Evolutionary conservation across 139 green algal genomes (phyloP), one percentile per base, ranked within the genome.

Genomic region (Tetradesmus obliquus): DNA sequence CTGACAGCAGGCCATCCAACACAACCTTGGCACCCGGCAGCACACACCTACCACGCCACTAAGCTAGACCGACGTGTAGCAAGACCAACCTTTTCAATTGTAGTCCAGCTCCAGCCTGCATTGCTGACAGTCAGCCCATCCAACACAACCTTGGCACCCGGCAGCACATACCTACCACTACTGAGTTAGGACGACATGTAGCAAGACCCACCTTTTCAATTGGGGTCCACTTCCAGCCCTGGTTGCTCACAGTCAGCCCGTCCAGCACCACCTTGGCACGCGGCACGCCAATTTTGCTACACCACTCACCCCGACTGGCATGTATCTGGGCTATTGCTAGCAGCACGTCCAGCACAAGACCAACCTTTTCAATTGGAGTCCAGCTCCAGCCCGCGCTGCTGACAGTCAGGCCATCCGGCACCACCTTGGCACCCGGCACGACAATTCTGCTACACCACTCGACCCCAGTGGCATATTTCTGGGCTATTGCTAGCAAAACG

Each of bases 321-420:
- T 72, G 60, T 10, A 10, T 45, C 32, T 45, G 32, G 32, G 32
- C 32, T 45, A 45, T 45, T 45, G 32, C 32, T 45, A 45, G 32
- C 32, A 45, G 32, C 32, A 45, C 32, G 32, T 45, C 32, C 32
- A 45, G 32, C 32, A 7, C 32, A 45, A 45, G 32, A 45, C 54
- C 93, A 3, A 91, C 94, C 4, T 92, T 88, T 1, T 92, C 90
- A 66, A 98, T 84, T 13, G 95, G 85, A 76, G 83, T 51, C 95
- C 97, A 98, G 55, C 92, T n/a, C 97, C 97, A 99, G 15, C 97
- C 97, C 45, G 84, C 72, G 91, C 99, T 99, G 53, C 93, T 82
- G 82, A 99, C 96, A 2, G 79, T 85, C 10, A 98, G 88, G 0
- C 87, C 84, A 1, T 96, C 90, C 5, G 97, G 60, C 10, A 87